Evolutionary conservation across 2,329 filamentous ascomycete genomes (phyloP), one percentile per base, ranked within the genome.

Genomic region (Pseudomassariella vexata): DNA sequence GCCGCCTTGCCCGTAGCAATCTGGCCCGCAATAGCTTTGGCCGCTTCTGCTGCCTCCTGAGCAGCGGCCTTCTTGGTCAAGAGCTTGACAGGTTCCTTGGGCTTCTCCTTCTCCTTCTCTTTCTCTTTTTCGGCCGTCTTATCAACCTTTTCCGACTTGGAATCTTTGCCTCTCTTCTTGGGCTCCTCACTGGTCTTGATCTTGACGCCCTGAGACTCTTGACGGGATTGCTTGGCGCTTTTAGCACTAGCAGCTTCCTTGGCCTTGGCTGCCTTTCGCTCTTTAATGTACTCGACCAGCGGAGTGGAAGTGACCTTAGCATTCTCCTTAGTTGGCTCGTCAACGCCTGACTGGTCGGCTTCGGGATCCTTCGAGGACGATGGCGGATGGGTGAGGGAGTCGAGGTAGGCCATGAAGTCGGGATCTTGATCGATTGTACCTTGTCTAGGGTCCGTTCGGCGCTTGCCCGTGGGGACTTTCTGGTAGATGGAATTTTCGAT

Each of bases 401-500:
- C 85, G 6, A 98, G 71, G 55, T 96, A 98, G 17, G 81, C 79
- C 66, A 95, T 94, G 48, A 95, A 98, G 47, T 96, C 92, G 0
- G 86, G 79, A 50, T 98, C 92, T 54, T 95, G 88, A 49, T 98
- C 92, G 45, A 98, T 96, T 3, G 88, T 95, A 32, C 90, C 92
- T 55, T 95, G 86, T 10, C 89, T 80, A 32, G 79, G 78, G 64
- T 98, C 92, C 33, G 78, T 76, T 20, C 87, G 79, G 30, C 76
- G 76, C 55, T 85, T 86, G 21, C 70, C 75, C 37, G 76, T 76
- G 2, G 90, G 87, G 2, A 87, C 75, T 49, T 89, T 89, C 44
- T 86, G 85, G 62, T 89, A 94, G 1, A 83, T 76, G 12, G 89
- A 79, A 49, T 85, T 85, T 50, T 95, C 89, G 29, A 95, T 66